phyloP scores from a whole-genome alignment of 2,329 filamentous ascomycete genomes.

The Whalleya microplaca region DNA sequence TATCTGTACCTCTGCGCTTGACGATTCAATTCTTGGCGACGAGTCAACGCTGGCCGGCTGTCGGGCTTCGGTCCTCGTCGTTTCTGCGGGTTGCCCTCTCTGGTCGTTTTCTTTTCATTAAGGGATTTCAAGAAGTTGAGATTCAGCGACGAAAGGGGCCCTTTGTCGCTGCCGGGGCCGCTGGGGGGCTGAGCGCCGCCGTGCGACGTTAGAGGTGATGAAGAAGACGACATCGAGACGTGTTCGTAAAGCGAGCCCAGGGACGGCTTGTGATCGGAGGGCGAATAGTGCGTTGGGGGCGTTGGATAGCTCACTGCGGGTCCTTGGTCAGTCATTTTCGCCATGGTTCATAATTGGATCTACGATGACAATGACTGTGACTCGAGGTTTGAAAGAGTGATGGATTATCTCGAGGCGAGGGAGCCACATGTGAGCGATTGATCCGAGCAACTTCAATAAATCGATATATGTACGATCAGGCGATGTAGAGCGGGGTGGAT shows the following conservation, averaged over 20 bases:
- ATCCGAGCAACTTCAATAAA: not conserved
- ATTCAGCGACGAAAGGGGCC: slow-evolving; percentile 51
- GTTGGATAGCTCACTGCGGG: slow-evolving; percentile 42
- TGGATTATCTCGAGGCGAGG: not conserved
- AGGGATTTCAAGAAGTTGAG: slow-evolving; percentile 68
- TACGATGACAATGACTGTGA: slow-evolving; percentile 7
- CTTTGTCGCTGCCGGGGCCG: slow-evolving; percentile 31
- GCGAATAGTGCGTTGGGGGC: slow-evolving; percentile 40
- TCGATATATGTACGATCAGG: no score
- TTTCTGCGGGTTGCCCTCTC: slow-evolving; percentile 87
- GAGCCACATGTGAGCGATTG: not conserved
- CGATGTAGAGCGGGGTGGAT: not conserved
- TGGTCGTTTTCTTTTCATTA: slow-evolving; percentile 75
- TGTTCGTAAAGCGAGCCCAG: slow-evolving; percentile 40
- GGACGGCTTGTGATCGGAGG: slow-evolving; percentile 37
- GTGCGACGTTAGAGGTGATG: slow-evolving; percentile 41
- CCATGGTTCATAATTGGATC: slow-evolving; percentile 27
- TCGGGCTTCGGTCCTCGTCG: slow-evolving; percentile 94
- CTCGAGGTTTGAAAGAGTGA: slow-evolving; percentile 8
- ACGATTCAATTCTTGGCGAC: slow-evolving; percentile 90
- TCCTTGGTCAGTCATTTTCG: slow-evolving; percentile 42
- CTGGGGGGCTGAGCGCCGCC: slow-evolving; percentile 17
- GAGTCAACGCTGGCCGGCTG: slow-evolving; percentile 89
- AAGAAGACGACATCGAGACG: slow-evolving; percentile 50
- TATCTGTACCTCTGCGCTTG: slow-evolving; percentile 83